Percentiles rank a stretch among this genome's conserved stretches.
These are phyloP conservation scores for Trichophyton verrucosum DNA, from an alignment of 2,329 filamentous ascomycete species.

Conservation along the genomic window DNA sequence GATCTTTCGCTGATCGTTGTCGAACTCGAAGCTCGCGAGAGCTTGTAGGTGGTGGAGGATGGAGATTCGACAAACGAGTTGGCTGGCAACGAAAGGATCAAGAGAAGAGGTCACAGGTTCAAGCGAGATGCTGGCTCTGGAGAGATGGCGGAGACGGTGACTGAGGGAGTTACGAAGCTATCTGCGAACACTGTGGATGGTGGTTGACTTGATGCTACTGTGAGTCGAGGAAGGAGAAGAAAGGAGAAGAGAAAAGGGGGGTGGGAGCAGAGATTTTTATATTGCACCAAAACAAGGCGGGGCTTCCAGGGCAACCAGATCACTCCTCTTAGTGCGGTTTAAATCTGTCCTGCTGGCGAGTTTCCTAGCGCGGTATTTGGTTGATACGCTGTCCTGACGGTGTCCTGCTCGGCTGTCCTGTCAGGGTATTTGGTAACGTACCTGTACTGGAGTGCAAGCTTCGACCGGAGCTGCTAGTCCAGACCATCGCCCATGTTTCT, in stretches of 20 bases:
- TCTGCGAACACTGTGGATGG: not conserved
- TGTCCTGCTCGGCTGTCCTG: not conserved
- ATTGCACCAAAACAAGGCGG: not conserved
- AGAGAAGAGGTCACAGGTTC: not conserved
- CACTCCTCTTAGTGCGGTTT: not conserved
- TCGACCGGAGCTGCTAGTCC: not conserved
- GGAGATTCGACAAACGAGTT: not conserved
- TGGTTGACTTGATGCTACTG: not conserved
- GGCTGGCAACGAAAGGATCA: not conserved
- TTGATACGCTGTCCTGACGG: not conserved
- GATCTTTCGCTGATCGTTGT: not conserved
- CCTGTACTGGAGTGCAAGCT: not conserved
- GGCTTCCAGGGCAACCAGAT: not conserved
- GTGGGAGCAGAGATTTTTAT: not conserved
- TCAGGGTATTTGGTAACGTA: not conserved
- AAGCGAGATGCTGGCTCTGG: not conserved
- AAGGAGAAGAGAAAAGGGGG: too few relatives aligned
- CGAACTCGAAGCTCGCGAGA: not conserved
- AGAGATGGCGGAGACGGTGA: not conserved
- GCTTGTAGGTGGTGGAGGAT: not conserved
- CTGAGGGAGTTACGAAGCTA: not conserved
- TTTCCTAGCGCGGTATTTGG: not conserved
- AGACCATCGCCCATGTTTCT: not conserved
- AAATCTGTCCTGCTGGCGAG: not conserved
- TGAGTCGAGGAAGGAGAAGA: not conserved